phyloP scores from a whole-genome alignment of 2,329 filamentous ascomycete species.

The Arthrobotrys iridis region DNA sequence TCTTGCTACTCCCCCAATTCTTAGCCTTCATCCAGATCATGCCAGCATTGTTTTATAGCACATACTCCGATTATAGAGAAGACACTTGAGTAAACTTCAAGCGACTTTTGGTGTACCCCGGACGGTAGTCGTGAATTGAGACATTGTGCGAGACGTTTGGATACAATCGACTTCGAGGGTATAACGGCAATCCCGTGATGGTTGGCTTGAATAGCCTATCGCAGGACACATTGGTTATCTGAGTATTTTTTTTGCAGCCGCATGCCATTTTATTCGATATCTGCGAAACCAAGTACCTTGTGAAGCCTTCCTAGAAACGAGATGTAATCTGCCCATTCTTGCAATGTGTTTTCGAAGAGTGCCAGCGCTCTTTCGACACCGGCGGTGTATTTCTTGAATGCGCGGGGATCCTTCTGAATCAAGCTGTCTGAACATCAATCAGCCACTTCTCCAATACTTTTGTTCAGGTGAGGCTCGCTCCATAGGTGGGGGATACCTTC shows the following conservation, averaged over 20 bases:
- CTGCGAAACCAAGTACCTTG: slow-evolving; percentile 70
- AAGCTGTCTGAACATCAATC: slow-evolving; percentile 54
- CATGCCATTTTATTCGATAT: background rate
- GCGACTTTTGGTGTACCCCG: slow-evolving; percentile 94
- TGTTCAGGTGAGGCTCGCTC: background rate
- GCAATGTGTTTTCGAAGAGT: slow-evolving; percentile 83
- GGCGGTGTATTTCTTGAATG: slow-evolving; percentile 85
- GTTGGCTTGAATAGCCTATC: slow-evolving; percentile 85
- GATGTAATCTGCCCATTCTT: slow-evolving; percentile 99
- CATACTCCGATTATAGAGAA: slow-evolving; percentile 82
- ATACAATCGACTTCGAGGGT: slow-evolving; percentile 82
- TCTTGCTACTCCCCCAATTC: slow-evolving; percentile 66
- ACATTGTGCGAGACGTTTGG: slow-evolving; percentile 93
- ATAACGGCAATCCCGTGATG: slow-evolving; percentile 78
- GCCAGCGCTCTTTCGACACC: slow-evolving; percentile 86
- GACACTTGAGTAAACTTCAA: slow-evolving; percentile 91
- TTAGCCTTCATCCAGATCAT: slow-evolving; percentile 51
- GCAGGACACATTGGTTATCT: background rate
- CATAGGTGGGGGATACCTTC: background rate
- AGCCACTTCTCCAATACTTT: background rate
- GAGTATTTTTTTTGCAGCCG: background rate
- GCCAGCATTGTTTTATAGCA: background rate
- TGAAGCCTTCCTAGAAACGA: slow-evolving; percentile 90
- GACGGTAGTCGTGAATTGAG: slow-evolving; percentile 92
- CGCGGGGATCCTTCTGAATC: slow-evolving; percentile 70